A percentile compares a stretch with the other conserved stretches of the same genome.
Conservation (phyloP, 305 asterid species). For the Rubia peregrina region DNA sequence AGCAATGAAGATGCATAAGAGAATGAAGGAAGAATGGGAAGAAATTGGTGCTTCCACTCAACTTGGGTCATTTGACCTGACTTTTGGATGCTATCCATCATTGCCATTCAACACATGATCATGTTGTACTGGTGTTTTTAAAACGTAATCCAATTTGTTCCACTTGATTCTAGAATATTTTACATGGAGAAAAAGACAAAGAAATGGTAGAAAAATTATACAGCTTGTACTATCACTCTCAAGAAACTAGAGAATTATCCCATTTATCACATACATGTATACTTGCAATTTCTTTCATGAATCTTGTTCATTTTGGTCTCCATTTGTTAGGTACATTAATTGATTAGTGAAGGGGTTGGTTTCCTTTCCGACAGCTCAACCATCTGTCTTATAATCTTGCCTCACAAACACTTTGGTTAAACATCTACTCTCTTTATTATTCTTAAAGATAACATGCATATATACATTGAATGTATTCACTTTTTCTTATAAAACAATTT, state of each 20-base stretch:
- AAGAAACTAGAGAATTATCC: neutral
- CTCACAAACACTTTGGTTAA: constrained; percentile 10
- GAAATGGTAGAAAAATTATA: neutral
- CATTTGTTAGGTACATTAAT: neutral
- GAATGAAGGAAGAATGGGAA: constrained; percentile 33
- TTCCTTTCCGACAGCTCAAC: constrained; percentile 5
- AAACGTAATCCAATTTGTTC: neutral
- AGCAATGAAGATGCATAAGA: constrained; percentile 40
- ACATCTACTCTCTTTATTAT: constrained; percentile 9
- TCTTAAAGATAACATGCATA: neutral
- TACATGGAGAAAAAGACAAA: neutral
- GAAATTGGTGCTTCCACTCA: constrained; percentile 35
- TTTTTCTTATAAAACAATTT: neutral
- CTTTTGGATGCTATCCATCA: constrained; percentile 42
- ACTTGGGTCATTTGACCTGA: constrained; percentile 37
- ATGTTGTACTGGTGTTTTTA: constrained; percentile 13
- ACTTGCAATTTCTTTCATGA: neutral
- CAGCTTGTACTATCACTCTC: constrained; percentile 14
- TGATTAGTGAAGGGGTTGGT: neutral
- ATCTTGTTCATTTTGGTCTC: neutral
- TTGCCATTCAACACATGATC: constrained; percentile 43
- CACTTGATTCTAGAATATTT: constrained; percentile 10
- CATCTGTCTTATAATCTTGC: constrained; percentile 7
- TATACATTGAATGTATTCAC: neutral
- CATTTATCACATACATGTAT: neutral